phyloP scores from a whole-genome alignment of 2,329 filamentous ascomycete species.

The Cryphonectria carpinicola region DNA sequence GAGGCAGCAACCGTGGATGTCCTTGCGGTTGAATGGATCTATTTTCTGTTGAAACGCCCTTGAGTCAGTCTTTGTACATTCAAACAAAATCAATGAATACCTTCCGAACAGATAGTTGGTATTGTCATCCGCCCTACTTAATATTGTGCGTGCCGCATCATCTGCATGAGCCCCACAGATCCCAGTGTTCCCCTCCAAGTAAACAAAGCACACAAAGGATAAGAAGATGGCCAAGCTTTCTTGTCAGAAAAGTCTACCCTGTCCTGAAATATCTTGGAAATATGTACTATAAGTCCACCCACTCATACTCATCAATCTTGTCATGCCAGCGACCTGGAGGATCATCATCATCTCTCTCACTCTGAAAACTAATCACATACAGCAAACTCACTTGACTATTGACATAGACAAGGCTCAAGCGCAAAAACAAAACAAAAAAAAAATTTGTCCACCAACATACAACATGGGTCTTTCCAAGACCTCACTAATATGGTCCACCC shows the following conservation, averaged over 20 bases:
- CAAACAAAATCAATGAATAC: background rate
- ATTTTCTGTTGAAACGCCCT: background rate
- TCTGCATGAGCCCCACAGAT: background rate
- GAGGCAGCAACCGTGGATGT: background rate
- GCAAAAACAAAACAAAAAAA: background rate
- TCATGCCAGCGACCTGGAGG: background rate
- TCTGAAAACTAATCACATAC: background rate
- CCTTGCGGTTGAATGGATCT: background rate
- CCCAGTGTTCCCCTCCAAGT: background rate
- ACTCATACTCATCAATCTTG: background rate
- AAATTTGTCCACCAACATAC: background rate
- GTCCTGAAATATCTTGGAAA: background rate
- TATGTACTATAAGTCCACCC: background rate
- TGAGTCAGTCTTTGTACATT: background rate
- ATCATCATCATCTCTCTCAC: background rate
- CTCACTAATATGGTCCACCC: background rate
- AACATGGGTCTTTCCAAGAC: background rate
- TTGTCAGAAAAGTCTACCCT: background rate
- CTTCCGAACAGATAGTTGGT: background rate
- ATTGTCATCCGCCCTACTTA: conserved; percentile 7
- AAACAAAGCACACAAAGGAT: background rate
- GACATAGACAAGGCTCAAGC: background rate
- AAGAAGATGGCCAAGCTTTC: background rate
- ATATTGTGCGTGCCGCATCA: conserved; percentile 4
- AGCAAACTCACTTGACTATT: background rate